Conservation (phyloP, 805 yeast species). For the Candida ipomoeae region DNA sequence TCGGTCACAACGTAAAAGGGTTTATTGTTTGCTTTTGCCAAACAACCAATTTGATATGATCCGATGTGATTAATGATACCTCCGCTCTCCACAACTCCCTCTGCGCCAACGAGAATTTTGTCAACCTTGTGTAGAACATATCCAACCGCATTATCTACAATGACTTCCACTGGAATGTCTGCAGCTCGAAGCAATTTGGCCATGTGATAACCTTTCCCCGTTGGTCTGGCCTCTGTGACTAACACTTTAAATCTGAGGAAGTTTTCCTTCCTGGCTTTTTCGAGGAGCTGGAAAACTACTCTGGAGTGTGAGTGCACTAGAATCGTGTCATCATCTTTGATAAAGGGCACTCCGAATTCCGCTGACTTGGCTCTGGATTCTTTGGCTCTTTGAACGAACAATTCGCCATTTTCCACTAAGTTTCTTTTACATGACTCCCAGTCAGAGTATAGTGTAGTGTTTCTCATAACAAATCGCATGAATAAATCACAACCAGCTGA, state of each 20-base stretch:
- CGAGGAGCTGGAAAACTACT: conserved; percentile 74
- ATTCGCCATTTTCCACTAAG: conserved; percentile 87
- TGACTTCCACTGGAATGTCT: conserved; percentile 82
- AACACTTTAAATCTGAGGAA: conserved; percentile 82
- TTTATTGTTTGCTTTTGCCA: conserved; percentile 85
- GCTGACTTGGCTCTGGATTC: conserved; percentile 86
- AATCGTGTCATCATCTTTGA: conserved; percentile 87
- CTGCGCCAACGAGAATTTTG: conserved; percentile 95
- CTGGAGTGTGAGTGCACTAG: conserved; percentile 90
- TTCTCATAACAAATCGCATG: conserved; percentile 86
- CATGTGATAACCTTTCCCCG: conserved; percentile 69
- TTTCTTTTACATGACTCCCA: conserved; percentile 92
- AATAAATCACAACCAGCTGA: conserved; percentile 98
- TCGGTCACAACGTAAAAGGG: conserved; percentile 95
- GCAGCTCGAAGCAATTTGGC: conserved; percentile 60
- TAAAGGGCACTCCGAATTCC: conserved; percentile 79
- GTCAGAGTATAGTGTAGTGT: conserved; percentile 81
- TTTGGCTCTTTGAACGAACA: conserved; percentile 88
- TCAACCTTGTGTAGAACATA: conserved; percentile 86
- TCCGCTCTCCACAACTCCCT: conserved; percentile 98
- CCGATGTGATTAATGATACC: conserved; percentile 96
- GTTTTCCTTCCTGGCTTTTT: conserved; percentile 68
- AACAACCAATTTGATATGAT: conserved; percentile 87
- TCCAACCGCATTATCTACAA: conserved; percentile 93
- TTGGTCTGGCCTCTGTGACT: conserved; percentile 90